Evolutionary conservation across 345 rosid genomes (phyloP).

Genomic region (Tarenaya hassleriana): DNA sequence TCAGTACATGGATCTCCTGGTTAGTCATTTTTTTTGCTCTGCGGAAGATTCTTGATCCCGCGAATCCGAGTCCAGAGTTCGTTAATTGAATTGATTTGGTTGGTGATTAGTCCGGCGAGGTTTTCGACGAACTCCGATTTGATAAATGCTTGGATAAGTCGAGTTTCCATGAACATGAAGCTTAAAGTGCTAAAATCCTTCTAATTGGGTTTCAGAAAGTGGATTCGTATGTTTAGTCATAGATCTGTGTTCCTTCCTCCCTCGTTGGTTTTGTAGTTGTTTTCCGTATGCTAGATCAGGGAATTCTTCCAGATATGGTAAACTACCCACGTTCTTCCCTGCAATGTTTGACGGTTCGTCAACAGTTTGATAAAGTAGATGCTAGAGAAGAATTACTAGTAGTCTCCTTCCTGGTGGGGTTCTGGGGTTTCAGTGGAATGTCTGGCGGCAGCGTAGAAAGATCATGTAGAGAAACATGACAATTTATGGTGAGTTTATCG

Average conservation of each 20-base stretch:
- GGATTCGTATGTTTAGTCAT: conserved; percentile 6
- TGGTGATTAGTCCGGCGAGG: too few species aligned
- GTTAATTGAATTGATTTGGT: too few species aligned
- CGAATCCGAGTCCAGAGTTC: background rate
- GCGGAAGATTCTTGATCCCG: background rate
- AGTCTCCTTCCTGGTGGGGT: background rate
- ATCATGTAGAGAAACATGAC: too few species aligned
- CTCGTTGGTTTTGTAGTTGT: background rate
- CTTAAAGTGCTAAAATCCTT: conserved; percentile 4
- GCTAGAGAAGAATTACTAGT: background rate
- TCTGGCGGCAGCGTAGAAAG: conserved; percentile 1
- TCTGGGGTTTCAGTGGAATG: conserved; percentile 11
- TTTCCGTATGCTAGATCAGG: background rate
- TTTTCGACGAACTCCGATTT: too few species aligned
- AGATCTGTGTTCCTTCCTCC: background rate
- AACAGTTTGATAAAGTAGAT: background rate
- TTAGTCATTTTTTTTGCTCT: conserved; percentile 23
- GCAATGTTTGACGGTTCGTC: conserved; percentile 13
- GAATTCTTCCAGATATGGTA: conserved; percentile 1
- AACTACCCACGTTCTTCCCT: conserved; percentile 2
- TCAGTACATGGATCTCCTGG: conserved; percentile 93
- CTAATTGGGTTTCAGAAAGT: background rate
- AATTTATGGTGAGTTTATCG: conserved; percentile 14
- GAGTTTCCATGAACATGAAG: background rate
- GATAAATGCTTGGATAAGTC: too few species aligned